Base-by-base conservation (phyloP, 805 yeast genomes). In the Spathaspora arborariae region DNA sequence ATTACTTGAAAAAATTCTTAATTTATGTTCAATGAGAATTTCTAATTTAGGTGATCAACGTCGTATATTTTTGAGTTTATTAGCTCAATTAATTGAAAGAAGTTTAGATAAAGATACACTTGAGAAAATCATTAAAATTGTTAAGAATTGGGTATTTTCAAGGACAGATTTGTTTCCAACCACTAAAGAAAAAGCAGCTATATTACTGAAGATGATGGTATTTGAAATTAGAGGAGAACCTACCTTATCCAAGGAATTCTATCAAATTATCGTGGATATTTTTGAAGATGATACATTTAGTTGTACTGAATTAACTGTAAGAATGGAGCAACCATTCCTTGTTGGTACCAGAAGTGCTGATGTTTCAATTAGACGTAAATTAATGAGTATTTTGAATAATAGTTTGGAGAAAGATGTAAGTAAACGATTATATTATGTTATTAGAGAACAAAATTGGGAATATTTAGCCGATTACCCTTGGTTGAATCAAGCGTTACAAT, bases 371-470 rank as follows among this genome's bases (percentile, higher is more conserved):
- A 79, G 99, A 42, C 76, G 80, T 47, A 83, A 81, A 53, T 76
- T 95, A 51, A 86, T 94, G 94, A 62, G 77, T 0, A 87, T 94
- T 46, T 68, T 94, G 58, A 84, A 84, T 61, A 78, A 78, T 39
- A 86, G 96, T 53, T 69, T 94, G 50, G 97, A 91, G 50, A 77
- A 73, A 43, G 90, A 87, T 53, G 75, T 90, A 20, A 79, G 80
- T 54, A 89, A 88, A 62, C 75, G 99, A 48, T 70, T 94, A 30
- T 82, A 84, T 52, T 95, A 95, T 56, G 84, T 92, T 7, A 78
- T 95, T n/a, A 73, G 92, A 34, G 98, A 94, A 57, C 99, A 94
- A 62, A 92, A 89, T 58, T 94, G 99, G 99, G 99, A 94, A 60
- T 85, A 80, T 53, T 70, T 94, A 34, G 91, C 96, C 0, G 99